phyloP scores from a whole-genome alignment of 1,284 basidiomycete genomes.

The Cryptococcus jaspeensis region DNA sequence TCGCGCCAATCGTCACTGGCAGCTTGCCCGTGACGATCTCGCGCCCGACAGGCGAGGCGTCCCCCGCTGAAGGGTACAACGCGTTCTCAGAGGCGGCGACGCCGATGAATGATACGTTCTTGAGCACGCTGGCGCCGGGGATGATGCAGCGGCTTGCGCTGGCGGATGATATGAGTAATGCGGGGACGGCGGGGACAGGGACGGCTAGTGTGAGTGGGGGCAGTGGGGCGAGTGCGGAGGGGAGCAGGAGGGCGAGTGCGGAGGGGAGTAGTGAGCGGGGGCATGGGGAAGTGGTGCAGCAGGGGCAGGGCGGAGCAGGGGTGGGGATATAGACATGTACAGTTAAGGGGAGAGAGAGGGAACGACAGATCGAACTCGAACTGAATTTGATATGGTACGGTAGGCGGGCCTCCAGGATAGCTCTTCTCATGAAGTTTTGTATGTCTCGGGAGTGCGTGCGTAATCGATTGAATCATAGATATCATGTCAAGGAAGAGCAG shows the following conservation, averaged over 20 bases:
- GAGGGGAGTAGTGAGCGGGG: not conserved
- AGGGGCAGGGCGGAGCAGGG: too few relatives aligned
- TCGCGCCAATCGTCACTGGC: not conserved
- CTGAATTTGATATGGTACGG: not conserved
- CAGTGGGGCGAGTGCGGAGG: not conserved
- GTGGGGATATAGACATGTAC: constrained; percentile 2
- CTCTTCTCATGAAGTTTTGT: not conserved
- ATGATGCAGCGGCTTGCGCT: constrained; percentile 29
- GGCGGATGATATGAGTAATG: constrained; percentile 16
- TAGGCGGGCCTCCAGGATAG: not conserved
- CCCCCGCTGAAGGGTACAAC: not conserved
- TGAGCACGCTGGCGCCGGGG: constrained; percentile 49
- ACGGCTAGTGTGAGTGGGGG: not conserved
- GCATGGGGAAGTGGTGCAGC: too few relatives aligned
- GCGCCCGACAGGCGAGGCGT: too few relatives aligned
- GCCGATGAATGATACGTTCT: constrained; percentile 56
- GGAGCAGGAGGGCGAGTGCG: constrained; percentile 1
- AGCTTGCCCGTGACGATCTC: constrained; percentile 1
- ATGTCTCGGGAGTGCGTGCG: too few relatives aligned
- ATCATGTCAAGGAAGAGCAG: too few relatives aligned
- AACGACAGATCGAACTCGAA: not conserved
- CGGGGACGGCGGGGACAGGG: constrained; percentile 1
- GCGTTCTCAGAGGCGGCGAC: constrained; percentile 42
- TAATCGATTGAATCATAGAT: too few relatives aligned
- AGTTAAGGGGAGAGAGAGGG: not conserved